Percentiles rank a stretch among this genome's conserved stretches.
Evolutionary conservation across 2,329 filamentous ascomycete species (phyloP).

Genomic region (Fusarium veterinarium): DNA sequence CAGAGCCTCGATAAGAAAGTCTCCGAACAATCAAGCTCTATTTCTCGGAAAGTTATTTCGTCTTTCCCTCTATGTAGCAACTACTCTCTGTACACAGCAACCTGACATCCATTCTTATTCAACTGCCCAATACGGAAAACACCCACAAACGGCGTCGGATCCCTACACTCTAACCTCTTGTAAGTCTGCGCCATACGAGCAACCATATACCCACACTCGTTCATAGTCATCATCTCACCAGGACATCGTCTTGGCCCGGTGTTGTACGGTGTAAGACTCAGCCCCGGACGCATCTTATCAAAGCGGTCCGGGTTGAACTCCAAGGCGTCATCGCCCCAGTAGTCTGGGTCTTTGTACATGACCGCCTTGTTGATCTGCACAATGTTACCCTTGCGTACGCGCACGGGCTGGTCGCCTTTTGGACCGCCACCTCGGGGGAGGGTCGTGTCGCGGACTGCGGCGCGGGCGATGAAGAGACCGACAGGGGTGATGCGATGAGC

Average conservation of each 20-base stretch:
- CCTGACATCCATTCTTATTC: constrained; percentile 5
- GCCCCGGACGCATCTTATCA: background rate
- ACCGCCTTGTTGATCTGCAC: constrained; percentile 9
- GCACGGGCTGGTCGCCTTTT: background rate
- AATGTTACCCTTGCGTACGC: constrained; percentile 1
- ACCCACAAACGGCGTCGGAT: background rate
- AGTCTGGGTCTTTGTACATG: constrained; percentile 7
- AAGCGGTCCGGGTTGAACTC: constrained; percentile 2
- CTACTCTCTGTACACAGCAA: background rate
- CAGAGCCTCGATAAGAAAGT: background rate
- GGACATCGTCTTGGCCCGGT: constrained; percentile 4
- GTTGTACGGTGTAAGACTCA: background rate
- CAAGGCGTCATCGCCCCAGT: constrained; percentile 3
- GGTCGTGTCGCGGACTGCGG: background rate
- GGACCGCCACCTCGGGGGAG: constrained; percentile 2
- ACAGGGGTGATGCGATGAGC: constrained; percentile 6
- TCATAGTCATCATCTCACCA: constrained; percentile 7
- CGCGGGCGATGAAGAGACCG: constrained; percentile 3
- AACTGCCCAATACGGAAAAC: constrained; percentile 16
- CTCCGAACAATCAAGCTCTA: background rate
- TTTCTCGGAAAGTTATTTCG: fast-evolving
- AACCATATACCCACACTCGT: constrained; percentile 7
- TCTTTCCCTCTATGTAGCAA: background rate
- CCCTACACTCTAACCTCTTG: background rate
- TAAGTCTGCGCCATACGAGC: constrained; percentile 2